Evolutionary conservation across 2,329 filamentous ascomycete species (phyloP).

Genomic region (Neonectria punicea): DNA sequence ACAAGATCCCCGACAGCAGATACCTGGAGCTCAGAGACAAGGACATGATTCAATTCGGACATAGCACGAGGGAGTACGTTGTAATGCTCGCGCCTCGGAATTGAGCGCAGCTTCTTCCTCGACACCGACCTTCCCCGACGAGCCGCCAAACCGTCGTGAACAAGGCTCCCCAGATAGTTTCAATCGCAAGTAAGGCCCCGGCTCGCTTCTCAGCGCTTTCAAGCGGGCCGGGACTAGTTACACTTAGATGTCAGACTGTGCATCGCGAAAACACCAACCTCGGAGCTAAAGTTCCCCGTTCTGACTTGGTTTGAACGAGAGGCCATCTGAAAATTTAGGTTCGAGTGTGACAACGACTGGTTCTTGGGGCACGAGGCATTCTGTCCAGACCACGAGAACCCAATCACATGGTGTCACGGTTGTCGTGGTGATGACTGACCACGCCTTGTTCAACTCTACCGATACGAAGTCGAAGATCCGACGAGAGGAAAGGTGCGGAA

Average conservation of each 20-base stretch:
- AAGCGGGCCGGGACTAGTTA: neutral
- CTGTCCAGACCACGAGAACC: conserved; percentile 2
- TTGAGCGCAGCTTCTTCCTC: conserved; percentile 37
- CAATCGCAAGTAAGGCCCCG: neutral
- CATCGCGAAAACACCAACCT: conserved; percentile 1
- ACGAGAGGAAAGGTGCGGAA: neutral
- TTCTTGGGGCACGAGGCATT: neutral
- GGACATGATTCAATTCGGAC: conserved; percentile 89
- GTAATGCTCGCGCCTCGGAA: conserved; percentile 77
- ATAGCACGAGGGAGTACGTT: conserved; percentile 94
- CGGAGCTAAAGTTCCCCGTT: neutral
- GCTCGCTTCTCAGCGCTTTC: neutral
- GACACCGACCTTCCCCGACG: neutral
- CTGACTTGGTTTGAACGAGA: conserved; percentile 3
- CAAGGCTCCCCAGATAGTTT: neutral
- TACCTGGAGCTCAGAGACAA: conserved; percentile 90
- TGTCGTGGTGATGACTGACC: neutral
- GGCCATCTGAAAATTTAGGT: conserved; percentile 1
- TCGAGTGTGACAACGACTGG: neutral
- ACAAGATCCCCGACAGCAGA: conserved; percentile 76
- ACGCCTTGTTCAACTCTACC: neutral
- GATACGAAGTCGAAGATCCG: neutral
- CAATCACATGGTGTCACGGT: neutral
- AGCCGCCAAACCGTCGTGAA: neutral
- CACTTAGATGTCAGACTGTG: neutral